Conservation (phyloP, 2,329 filamentous ascomycete genomes). For the Sporothrix brunneoviolacea region DNA sequence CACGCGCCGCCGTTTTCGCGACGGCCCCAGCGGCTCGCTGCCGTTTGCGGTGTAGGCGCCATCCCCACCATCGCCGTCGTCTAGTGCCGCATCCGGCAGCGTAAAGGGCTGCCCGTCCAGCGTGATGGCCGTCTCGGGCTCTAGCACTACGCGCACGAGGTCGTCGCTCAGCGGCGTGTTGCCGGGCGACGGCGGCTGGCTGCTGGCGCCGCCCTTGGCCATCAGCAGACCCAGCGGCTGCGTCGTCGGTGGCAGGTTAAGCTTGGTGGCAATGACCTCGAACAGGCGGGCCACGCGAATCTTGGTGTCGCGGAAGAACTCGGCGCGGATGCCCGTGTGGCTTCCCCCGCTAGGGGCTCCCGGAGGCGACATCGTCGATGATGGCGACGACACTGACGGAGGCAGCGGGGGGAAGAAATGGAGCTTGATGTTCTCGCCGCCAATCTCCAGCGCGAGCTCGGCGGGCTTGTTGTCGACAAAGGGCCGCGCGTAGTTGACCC, state of each 20-base stretch:
- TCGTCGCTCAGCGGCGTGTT: conserved; percentile 66
- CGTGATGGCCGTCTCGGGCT: conserved; percentile 49
- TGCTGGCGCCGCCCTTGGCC: conserved; percentile 54
- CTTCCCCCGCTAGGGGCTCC: no score
- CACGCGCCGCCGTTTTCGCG: conserved; percentile 31
- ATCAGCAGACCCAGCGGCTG: conserved; percentile 60
- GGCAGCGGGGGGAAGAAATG: conserved; percentile 32
- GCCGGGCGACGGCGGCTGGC: conserved; percentile 58
- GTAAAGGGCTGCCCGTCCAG: conserved; percentile 50
- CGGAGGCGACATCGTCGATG: neutral
- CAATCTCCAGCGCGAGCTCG: conserved; percentile 76
- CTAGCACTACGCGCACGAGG: conserved; percentile 58
- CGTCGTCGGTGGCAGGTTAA: conserved; percentile 57
- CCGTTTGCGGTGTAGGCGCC: conserved; percentile 19
- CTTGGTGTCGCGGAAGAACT: conserved; percentile 67
- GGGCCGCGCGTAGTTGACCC: conserved; percentile 75
- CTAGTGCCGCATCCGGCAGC: conserved; percentile 11
- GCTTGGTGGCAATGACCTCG: conserved; percentile 73
- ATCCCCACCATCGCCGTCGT: neutral
- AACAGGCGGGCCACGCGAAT: conserved; percentile 66
- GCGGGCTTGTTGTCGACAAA: conserved; percentile 70
- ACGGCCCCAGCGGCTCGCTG: conserved; percentile 17
- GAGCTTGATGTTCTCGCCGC: conserved; percentile 56
- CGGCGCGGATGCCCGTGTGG: conserved; percentile 45
- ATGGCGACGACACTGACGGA: conserved; percentile 9